These are phyloP conservation scores for Brassica hybrid DNA, from an alignment of 441 rosid genomes.

Conservation along the genomic window DNA sequence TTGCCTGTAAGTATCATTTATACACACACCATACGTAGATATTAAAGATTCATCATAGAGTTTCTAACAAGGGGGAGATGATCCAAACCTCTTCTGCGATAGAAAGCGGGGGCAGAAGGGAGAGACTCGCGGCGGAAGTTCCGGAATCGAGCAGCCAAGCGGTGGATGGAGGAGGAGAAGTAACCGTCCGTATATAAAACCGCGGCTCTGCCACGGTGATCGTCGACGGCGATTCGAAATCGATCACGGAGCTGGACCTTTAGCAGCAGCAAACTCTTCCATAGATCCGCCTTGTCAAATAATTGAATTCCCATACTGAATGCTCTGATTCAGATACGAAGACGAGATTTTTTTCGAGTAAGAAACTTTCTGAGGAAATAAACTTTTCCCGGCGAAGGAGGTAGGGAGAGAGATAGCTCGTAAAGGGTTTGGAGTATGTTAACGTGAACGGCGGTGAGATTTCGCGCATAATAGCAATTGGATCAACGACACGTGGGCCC, in stretches of 20 bases:
- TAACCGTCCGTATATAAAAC: constrained; percentile 53
- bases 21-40: no score
- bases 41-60: no score
- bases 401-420: neutral
- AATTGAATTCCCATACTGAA: constrained; percentile 58
- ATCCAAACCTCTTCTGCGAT: constrained; percentile 47
- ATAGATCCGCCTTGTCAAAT: constrained; percentile 72
- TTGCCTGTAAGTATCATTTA: no score
- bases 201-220: constrained; percentile 57
- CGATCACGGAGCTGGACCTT: constrained; percentile 78
- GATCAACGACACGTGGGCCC: neutral
- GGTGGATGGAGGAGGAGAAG: constrained; percentile 67
- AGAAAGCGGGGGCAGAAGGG: constrained; percentile 71
- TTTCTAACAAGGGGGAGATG: no score
- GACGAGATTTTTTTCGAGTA: neutral
- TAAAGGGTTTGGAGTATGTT: constrained; percentile 32
- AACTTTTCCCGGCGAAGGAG: neutral
- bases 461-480: constrained; percentile 19
- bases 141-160: constrained; percentile 62
- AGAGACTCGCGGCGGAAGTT: constrained; percentile 77
- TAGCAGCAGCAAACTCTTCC: constrained; percentile 70
- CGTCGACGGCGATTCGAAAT: constrained; percentile 81
- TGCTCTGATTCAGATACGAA: constrained; percentile 1
- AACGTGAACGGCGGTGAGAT: constrained; percentile 36
- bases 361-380: neutral